Conservation (phyloP, 2,329 filamentous ascomycete species). For the Fusarium torreyae region DNA sequence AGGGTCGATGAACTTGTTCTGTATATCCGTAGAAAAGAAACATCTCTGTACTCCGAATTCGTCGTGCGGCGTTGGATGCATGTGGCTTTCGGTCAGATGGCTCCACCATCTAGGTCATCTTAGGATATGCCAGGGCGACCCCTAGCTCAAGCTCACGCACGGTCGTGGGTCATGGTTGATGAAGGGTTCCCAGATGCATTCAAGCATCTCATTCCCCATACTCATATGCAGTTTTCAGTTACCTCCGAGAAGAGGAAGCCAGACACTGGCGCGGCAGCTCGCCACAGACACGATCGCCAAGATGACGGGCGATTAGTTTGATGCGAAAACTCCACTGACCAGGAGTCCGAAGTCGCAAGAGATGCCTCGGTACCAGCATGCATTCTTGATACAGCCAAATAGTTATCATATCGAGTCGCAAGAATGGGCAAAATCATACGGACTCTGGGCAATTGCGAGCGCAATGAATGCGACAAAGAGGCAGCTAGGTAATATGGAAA, state of each 20-base stretch:
- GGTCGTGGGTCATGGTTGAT: slow-evolving; percentile 38
- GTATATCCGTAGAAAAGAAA: slow-evolving; percentile 1
- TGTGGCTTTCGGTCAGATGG: slow-evolving; percentile 47
- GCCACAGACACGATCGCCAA: slow-evolving; percentile 22
- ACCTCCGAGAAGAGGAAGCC: slow-evolving; percentile 8
- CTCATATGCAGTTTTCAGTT: slow-evolving; percentile 30
- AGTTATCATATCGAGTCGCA: neutral
- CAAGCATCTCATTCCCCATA: slow-evolving; percentile 32
- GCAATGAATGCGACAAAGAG: neutral
- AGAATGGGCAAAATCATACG: neutral
- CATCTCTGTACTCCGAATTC: slow-evolving; percentile 36
- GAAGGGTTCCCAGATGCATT: slow-evolving; percentile 44
- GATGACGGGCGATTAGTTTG: slow-evolving; percentile 18
- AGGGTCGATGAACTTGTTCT: slow-evolving; percentile 7
- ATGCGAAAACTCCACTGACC: slow-evolving; percentile 26
- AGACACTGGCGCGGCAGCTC: slow-evolving; percentile 25
- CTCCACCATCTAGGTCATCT: slow-evolving; percentile 42
- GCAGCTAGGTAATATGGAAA: neutral
- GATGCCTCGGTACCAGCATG: slow-evolving; percentile 8
- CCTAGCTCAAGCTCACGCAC: slow-evolving; percentile 42
- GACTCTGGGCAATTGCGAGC: neutral
- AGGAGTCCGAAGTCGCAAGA: slow-evolving; percentile 36
- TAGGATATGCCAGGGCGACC: slow-evolving; percentile 39
- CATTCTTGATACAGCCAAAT: neutral
- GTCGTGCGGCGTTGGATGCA: slow-evolving; percentile 44